Evolutionary conservation across 176 grass and related monocot species (phyloP).

Genomic region (Hsuehochloa calcarea): DNA sequence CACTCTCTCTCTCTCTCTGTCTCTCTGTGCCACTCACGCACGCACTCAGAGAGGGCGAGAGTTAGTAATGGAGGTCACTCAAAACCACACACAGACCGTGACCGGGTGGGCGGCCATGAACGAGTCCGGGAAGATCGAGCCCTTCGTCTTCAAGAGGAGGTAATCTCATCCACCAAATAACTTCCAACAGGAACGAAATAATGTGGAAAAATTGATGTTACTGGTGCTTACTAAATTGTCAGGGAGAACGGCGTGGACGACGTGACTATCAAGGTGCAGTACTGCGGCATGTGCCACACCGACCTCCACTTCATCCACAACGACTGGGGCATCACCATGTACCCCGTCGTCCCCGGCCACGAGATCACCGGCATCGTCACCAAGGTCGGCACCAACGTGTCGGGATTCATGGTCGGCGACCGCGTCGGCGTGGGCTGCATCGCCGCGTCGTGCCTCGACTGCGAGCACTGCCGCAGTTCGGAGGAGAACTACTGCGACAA

Average conservation of each 20-base stretch:
- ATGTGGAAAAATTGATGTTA: background rate
- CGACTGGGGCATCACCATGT: slow-evolving; percentile 92
- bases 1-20: background rate
- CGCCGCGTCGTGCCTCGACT: slow-evolving; percentile 60
- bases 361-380: slow-evolving; percentile 81
- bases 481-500: slow-evolving; percentile 93
- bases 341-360: slow-evolving; percentile 72
- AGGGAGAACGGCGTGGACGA: slow-evolving; percentile 75
- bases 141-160: slow-evolving; percentile 79
- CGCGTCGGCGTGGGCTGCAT: slow-evolving; percentile 87
- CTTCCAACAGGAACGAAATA: background rate
- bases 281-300: slow-evolving; percentile 91
- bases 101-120: slow-evolving; percentile 72
- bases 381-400: slow-evolving; percentile 50
- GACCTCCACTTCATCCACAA: slow-evolving; percentile 75
- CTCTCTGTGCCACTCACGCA: background rate
- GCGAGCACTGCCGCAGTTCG: slow-evolving; percentile 62
- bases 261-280: slow-evolving; percentile 71
- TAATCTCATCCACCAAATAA: background rate
- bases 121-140: slow-evolving; percentile 51
- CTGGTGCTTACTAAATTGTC: background rate
- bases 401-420: slow-evolving; percentile 51
- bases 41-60: background rate
- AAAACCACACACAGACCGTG: slow-evolving; percentile 67
- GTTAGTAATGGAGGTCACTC: slow-evolving; percentile 46